Evolutionary conservation across 1,139 yeast genomes (phyloP).

Genomic region (Wickerhamomyces sp.): DNA sequence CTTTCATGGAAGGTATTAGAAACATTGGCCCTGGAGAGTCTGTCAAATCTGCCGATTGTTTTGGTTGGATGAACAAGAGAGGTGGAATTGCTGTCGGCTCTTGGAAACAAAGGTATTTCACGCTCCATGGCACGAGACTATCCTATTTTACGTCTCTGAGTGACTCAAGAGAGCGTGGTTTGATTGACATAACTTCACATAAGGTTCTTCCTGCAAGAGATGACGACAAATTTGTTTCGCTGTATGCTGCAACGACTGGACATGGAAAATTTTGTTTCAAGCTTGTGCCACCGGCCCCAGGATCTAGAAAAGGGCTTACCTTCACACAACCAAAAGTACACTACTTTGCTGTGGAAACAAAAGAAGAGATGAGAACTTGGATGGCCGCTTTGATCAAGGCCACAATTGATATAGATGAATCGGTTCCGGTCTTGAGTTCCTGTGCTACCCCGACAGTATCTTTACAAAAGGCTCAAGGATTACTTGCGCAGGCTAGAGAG

Average conservation of each 20-base stretch:
- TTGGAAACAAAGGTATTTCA: conserved; percentile 88
- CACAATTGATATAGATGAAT: conserved; percentile 91
- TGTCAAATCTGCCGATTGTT: conserved; percentile 63
- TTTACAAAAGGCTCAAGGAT: conserved; percentile 77
- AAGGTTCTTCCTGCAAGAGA: conserved; percentile 73
- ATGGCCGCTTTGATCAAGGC: conserved; percentile 93
- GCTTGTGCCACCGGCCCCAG: conserved; percentile 96
- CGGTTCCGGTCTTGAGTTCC: conserved; percentile 90
- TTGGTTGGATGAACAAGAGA: conserved; percentile 96
- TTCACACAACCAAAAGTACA: conserved; percentile 96
- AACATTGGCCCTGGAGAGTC: conserved; percentile 74
- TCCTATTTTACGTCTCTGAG: conserved; percentile 80
- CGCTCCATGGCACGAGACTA: conserved; percentile 86
- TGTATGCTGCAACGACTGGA: conserved; percentile 91
- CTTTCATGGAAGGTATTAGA: conserved; percentile 89
- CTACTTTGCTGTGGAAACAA: conserved; percentile 89
- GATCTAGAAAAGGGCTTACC: conserved; percentile 88
- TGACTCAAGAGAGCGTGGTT: conserved; percentile 83
- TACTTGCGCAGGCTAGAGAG: conserved; percentile 76
- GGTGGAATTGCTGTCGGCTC: conserved; percentile 81
- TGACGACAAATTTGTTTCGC: conserved; percentile 74
- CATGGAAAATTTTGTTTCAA: conserved; percentile 91
- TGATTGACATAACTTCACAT: conserved; percentile 94
- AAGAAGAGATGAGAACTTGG: conserved; percentile 93
- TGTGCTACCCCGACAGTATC: conserved; percentile 94